These are phyloP conservation scores for Candida wancherniae DNA, from an alignment of 805 yeast species.

Conservation along the genomic window DNA sequence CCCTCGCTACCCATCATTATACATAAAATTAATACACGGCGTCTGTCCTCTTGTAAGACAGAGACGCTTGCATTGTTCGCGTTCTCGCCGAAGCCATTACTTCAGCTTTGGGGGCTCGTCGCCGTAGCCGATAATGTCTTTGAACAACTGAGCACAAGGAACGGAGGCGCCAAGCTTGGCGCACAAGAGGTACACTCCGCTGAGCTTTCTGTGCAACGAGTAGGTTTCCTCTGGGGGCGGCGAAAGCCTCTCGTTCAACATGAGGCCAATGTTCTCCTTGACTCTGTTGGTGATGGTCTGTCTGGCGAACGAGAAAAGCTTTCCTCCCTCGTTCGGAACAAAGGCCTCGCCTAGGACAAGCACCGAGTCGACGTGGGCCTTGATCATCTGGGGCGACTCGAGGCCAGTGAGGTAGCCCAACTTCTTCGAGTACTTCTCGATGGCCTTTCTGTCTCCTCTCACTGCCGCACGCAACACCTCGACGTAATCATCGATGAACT, in stretches of 20 bases:
- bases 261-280: constrained; percentile 76
- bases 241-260: constrained; percentile 86
- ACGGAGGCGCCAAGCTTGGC: constrained; percentile 79
- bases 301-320: constrained; percentile 61
- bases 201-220: constrained; percentile 89
- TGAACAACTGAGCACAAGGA: constrained; percentile 72
- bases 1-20: too few species aligned
- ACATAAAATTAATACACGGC: too few species aligned
- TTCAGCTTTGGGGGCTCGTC: constrained; percentile 14
- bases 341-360: constrained; percentile 92
- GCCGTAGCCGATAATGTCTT: constrained; percentile 61
- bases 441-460: constrained; percentile 56
- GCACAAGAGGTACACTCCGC: constrained; percentile 90
- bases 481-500: constrained; percentile 67
- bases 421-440: constrained; percentile 59
- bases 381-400: constrained; percentile 81
- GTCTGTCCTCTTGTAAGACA: too few species aligned
- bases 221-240: constrained; percentile 99
- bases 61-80: too few species aligned
- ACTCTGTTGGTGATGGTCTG: constrained; percentile 96
- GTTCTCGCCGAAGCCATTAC: neutral
- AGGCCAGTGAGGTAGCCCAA: constrained; percentile 90
- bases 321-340: constrained; percentile 47
- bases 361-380: constrained; percentile 89
- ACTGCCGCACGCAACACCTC: constrained; percentile 73